Base-by-base conservation (phyloP, 208 protist genomes). In the Wallacemonas rigidus region DNA sequence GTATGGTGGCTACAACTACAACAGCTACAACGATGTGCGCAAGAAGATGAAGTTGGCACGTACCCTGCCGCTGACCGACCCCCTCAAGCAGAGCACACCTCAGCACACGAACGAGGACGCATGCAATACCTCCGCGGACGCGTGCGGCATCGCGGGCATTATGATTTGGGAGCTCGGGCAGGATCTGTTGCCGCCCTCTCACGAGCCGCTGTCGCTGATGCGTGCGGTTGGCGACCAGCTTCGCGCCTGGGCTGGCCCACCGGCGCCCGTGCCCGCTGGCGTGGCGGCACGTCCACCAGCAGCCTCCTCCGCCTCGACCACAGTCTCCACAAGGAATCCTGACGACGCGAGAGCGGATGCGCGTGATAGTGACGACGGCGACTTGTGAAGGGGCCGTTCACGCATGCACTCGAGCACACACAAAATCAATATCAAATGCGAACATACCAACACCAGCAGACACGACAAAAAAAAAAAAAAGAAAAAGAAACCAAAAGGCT, bases 111-210 rank as follows among this genome's bases (percentile, higher is more conserved):
- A 41, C 41, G 41, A 35, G 26, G 26, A 26, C 26, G 26, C 26
- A 26, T 26, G 26, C 26, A 26, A 26, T 26, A 26, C 26, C 41
- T 6, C 36, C 5, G 35, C 11, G 48, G 3, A 43, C 12, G 51
- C 43, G 36, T 45, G 11, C 8, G 65, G 71, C 64, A 64, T 91
- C 58, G 81, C 61, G 2, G 88, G 88, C 54, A 76, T 93, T 35
- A 93, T 93, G 88, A 80, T 93, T 5, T 93, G 88, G 88, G 88
- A 93, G 75, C 64, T 93, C 35, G 88, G 88, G 5, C 88, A 93
- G 70, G 88, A 93, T 53, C 41, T 91, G 43, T 47, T 55, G 36
- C 84, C 79, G 36, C 70, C 80, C 2, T 79, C 74, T 11, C 57
- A 76, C 54, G 72, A 84, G 48, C 80, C 74, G 38, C 80, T 87